Conservation (phyloP, 1,139 yeast genomes). For the Yamadazyma epiphylla region DNA sequence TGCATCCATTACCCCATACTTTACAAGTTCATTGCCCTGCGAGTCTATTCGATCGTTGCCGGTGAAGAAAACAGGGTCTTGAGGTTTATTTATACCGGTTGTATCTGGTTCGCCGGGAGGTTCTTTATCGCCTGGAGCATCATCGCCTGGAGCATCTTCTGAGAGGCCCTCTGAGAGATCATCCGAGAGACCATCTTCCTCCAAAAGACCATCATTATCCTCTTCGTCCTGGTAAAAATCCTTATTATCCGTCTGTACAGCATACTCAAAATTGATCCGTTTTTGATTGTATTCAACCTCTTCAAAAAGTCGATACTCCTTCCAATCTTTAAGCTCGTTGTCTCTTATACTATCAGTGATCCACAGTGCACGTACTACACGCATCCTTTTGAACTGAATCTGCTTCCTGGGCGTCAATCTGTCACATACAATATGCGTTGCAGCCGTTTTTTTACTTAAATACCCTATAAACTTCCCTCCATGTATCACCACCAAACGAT, state of each 20-base stretch:
- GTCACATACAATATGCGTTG: constrained; percentile 83
- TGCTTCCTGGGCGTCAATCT: constrained; percentile 73
- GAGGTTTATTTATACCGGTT: not conserved
- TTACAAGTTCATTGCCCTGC: constrained; percentile 3
- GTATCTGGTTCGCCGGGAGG: not conserved
- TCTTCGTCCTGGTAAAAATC: constrained; percentile 4
- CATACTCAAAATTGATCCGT: constrained; percentile 23
- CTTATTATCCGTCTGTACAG: constrained; percentile 4
- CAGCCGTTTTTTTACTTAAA: constrained; percentile 64
- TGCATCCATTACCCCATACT: constrained; percentile 42
- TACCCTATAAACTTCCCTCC: constrained; percentile 80
- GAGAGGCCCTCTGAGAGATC: not conserved
- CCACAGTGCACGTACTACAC: constrained; percentile 85
- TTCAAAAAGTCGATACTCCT: constrained; percentile 53
- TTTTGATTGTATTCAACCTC: constrained; percentile 50
- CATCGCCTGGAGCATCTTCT: not conserved
- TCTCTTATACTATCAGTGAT: constrained; percentile 57
- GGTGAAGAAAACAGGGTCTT: constrained; percentile 1
- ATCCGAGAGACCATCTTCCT: constrained; percentile 6
- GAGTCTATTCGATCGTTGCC: constrained; percentile 4
- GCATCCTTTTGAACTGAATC: constrained; percentile 59
- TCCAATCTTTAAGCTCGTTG: constrained; percentile 60
- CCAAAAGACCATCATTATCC: constrained; percentile 3
- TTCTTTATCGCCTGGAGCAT: not conserved
- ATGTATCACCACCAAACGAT: constrained; percentile 63